Percentiles rank a stretch among this genome's conserved stretches.
Conservation (phyloP, 257 asterid species). For the Solanum etuberosum region DNA sequence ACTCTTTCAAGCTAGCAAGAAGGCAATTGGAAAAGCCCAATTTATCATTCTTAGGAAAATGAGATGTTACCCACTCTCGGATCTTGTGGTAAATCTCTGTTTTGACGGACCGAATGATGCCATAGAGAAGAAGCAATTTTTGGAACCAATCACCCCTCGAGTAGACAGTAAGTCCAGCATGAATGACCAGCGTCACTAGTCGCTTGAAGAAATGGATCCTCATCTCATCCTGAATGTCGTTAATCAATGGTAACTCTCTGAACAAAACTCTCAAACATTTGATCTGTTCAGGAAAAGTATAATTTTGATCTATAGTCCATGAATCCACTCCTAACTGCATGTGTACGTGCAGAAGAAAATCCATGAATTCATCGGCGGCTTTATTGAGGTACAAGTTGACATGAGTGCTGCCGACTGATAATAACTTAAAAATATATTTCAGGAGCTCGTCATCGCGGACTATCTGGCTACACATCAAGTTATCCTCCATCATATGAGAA, state of each 20-base stretch:
- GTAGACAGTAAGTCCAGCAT: background rate
- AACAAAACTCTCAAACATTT: background rate
- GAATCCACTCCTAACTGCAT: background rate
- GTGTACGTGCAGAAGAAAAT: background rate
- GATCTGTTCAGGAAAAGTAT: background rate
- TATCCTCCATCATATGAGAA: accelerated
- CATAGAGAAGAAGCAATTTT: background rate
- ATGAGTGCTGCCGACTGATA: background rate
- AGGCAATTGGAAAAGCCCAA: background rate
- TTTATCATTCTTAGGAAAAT: background rate
- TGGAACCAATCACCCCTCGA: accelerated
- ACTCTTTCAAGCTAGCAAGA: background rate
- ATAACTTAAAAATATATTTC: background rate
- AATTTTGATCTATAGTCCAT: background rate
- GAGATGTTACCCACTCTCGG: background rate
- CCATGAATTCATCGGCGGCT: background rate
- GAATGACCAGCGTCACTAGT: background rate
- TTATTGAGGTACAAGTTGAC: background rate
- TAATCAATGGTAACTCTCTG: background rate
- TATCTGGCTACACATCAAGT: background rate
- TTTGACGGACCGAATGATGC: background rate
- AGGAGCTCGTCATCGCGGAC: background rate
- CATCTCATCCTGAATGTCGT: background rate
- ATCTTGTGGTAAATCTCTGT: background rate
- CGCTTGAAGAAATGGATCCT: background rate